Evolutionary conservation across 148 eudicot genomes (phyloP).

Genomic region (Nepenthes mirabilis): DNA sequence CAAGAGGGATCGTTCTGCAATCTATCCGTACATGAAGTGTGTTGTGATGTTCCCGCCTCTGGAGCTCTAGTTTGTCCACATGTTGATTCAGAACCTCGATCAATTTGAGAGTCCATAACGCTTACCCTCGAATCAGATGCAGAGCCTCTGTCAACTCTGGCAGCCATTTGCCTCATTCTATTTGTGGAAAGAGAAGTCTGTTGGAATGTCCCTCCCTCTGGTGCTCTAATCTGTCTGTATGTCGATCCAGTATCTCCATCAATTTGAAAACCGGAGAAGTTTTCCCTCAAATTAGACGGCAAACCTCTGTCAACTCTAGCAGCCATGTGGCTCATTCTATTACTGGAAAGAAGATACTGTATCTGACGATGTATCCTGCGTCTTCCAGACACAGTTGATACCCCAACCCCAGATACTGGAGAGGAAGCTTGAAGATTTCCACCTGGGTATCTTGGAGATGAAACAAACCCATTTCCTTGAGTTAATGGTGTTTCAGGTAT

Average conservation of each 20-base stretch:
- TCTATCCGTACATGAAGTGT: constrained; percentile 15
- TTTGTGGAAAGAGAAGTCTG: neutral
- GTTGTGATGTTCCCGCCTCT: constrained; percentile 2
- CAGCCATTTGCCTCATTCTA: neutral
- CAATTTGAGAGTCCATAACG: constrained; percentile 3
- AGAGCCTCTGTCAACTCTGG: neutral
- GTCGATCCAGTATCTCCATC: constrained; percentile 9
- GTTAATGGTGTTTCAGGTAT: constrained; percentile 66
- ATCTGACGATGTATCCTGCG: constrained; percentile 51
- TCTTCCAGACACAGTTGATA: constrained; percentile 52
- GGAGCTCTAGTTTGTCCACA: constrained; percentile 1
- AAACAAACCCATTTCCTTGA: constrained; percentile 27
- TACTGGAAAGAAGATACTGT: constrained; percentile 14
- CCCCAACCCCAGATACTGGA: constrained; percentile 38
- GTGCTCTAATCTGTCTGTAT: constrained; percentile 11
- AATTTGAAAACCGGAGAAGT: constrained; percentile 15
- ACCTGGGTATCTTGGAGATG: constrained; percentile 34
- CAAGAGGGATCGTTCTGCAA: constrained; percentile 10
- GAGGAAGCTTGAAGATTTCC: constrained; percentile 33
- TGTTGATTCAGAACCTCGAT: constrained; percentile 1
- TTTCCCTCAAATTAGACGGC: constrained; percentile 2
- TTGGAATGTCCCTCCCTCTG: constrained; percentile 11
- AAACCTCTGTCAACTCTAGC: constrained; percentile 8
- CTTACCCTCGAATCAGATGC: too few species aligned
- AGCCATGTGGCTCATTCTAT: constrained; percentile 18